Conservation (phyloP, 176 grass and related monocot genomes). For the Oryza brachyantha region DNA sequence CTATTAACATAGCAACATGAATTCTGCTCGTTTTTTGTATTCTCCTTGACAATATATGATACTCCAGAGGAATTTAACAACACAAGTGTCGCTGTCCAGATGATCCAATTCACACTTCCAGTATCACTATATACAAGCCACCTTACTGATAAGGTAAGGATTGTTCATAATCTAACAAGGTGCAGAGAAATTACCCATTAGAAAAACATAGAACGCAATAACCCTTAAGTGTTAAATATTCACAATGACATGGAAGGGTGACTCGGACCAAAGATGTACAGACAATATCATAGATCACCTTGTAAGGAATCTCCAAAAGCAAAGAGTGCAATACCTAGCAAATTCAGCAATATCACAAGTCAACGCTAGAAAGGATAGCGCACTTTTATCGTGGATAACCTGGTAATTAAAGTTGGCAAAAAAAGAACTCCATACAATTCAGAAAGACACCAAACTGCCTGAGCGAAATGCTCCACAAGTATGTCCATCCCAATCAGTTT, state of each 20-base stretch:
- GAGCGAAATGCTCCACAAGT: background rate
- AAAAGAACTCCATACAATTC: background rate
- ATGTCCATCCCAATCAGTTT: background rate
- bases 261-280: background rate
- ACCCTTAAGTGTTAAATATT: background rate
- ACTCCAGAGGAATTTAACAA: background rate
- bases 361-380: background rate
- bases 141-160: background rate
- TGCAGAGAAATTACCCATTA: background rate
- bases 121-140: background rate
- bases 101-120: background rate
- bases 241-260: background rate
- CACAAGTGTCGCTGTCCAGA: background rate
- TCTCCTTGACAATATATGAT: background rate
- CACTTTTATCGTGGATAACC: background rate
- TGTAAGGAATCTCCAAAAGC: background rate
- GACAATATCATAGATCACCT: background rate
- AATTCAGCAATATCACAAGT: background rate
- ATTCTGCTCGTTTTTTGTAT: background rate
- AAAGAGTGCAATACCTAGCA: background rate
- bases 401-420: background rate
- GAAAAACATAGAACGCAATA: background rate
- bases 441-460: background rate
- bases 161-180: background rate
- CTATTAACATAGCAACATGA: background rate